Conservation (phyloP, 1,284 basidiomycete species). For the Cutaneotrichosporon dermatis region DNA sequence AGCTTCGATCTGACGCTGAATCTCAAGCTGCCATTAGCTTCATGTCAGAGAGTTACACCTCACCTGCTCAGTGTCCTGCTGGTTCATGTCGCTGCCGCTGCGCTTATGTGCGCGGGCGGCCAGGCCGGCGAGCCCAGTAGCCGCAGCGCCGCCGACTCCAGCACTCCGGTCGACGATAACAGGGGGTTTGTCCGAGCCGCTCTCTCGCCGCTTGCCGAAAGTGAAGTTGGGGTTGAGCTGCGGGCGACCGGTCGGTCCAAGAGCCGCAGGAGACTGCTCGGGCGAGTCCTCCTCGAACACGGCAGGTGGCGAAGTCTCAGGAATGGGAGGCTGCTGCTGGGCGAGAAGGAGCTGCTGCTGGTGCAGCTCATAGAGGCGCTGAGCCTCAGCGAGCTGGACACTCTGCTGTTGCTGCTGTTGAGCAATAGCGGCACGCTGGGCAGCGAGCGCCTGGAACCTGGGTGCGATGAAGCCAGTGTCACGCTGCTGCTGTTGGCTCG, state of each 20-base stretch:
- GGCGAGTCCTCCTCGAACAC: conserved; percentile 46
- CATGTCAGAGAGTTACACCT: conserved; percentile 13
- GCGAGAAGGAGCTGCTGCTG: conserved; percentile 30
- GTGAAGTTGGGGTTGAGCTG: conserved; percentile 83
- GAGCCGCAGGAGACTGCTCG: conserved; percentile 24
- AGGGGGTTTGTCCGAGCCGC: conserved; percentile 10
- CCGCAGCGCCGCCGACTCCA: conserved; percentile 39
- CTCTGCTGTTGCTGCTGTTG: conserved; percentile 57
- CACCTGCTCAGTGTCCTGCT: conserved; percentile 79
- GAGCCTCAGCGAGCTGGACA: conserved; percentile 37
- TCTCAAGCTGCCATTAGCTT: conserved; percentile 61
- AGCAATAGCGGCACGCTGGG: conserved; percentile 53
- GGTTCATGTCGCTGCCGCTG: conserved; percentile 62
- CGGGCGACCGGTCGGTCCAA: conserved; percentile 76
- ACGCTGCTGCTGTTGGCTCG: conserved; percentile 28
- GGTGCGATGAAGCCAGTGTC: conserved; percentile 66
- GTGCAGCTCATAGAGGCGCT: conserved; percentile 39
- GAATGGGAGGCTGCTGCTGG: conserved; percentile 16
- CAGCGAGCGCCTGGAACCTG: conserved; percentile 76
- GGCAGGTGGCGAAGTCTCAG: conserved; percentile 20
- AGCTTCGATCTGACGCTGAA: conserved; percentile 85
- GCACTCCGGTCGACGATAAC: conserved; percentile 36
- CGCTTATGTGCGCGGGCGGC: conserved; percentile 50
- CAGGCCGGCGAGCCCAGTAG: conserved; percentile 43
- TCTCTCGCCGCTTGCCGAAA: conserved; percentile 60